phyloP scores from a whole-genome alignment of 495 filamentous ascomycete genomes.

The Tuber melanosporum region DNA sequence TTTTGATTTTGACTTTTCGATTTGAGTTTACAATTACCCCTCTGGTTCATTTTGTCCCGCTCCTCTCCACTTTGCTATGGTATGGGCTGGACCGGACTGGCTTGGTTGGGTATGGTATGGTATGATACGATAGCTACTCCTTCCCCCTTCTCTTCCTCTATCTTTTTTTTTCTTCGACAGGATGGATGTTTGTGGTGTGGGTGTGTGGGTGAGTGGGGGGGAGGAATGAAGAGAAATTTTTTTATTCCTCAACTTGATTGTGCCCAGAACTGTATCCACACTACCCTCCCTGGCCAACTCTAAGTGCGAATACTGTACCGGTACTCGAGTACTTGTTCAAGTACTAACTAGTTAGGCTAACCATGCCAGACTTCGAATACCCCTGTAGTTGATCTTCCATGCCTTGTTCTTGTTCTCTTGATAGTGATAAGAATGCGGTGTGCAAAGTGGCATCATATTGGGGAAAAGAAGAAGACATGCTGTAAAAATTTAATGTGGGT shows the following conservation, averaged over 20 bases:
- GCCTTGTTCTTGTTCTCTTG: neutral
- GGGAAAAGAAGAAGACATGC: neutral
- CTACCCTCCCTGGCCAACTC: neutral
- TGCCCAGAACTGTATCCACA: neutral
- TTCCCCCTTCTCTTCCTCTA: neutral
- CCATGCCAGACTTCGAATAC: neutral
- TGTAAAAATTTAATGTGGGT: neutral
- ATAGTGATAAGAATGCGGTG: neutral
- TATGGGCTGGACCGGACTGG: neutral
- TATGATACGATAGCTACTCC: neutral
- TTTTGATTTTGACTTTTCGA: slow-evolving; percentile 1
- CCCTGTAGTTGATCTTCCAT: neutral
- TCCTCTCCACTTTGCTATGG: neutral
- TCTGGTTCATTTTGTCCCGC: slow-evolving; percentile 4
- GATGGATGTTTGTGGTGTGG: neutral
- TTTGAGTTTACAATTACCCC: slow-evolving; percentile 3
- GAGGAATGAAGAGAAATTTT: neutral
- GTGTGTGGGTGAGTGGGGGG: neutral
- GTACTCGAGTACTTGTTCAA: neutral
- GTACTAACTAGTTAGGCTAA: neutral
- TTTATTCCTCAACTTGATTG: neutral
- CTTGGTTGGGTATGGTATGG: neutral
- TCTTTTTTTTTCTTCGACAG: neutral
- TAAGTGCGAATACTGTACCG: neutral
- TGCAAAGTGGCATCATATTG: neutral